These are phyloP conservation scores for Pseudocercospora fuligena DNA, from an alignment of 2,329 filamentous ascomycete species.

Conservation along the genomic window DNA sequence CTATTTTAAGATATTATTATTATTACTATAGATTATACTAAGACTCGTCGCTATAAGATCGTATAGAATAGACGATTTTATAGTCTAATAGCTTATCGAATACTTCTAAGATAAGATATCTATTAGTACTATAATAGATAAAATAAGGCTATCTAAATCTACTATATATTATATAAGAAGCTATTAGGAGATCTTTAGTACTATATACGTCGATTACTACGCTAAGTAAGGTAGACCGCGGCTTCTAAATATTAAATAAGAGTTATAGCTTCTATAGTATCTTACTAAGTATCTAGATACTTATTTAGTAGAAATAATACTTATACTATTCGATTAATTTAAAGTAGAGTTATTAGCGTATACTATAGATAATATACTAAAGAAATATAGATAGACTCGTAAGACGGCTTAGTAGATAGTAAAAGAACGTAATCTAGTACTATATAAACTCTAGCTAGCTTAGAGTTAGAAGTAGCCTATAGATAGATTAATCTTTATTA, in stretches of 20 bases:
- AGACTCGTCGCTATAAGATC: neutral
- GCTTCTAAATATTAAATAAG: neutral
- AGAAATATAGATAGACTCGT: neutral
- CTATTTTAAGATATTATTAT: too few species aligned
- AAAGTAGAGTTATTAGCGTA: neutral
- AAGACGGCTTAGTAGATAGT: neutral
- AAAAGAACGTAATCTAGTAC: conserved; percentile 6
- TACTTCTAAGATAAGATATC: neutral
- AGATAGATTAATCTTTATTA: conserved; percentile 5
- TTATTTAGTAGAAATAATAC: neutral
- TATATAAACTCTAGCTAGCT: neutral
- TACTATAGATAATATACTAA: neutral
- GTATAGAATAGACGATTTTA: neutral
- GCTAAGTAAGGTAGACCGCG: neutral
- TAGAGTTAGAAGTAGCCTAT: neutral
- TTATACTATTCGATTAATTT: neutral
- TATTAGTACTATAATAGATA: neutral
- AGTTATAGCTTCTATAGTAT: neutral
- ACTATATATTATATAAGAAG: neutral
- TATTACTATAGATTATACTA: neutral
- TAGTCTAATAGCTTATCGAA: neutral
- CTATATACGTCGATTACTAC: neutral
- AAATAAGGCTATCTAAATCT: neutral
- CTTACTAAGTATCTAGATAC: neutral
- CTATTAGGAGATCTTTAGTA: neutral